Evolutionary conservation across 2,329 filamentous ascomycete genomes (phyloP).

Genomic region (Elsinoe ampelina): DNA sequence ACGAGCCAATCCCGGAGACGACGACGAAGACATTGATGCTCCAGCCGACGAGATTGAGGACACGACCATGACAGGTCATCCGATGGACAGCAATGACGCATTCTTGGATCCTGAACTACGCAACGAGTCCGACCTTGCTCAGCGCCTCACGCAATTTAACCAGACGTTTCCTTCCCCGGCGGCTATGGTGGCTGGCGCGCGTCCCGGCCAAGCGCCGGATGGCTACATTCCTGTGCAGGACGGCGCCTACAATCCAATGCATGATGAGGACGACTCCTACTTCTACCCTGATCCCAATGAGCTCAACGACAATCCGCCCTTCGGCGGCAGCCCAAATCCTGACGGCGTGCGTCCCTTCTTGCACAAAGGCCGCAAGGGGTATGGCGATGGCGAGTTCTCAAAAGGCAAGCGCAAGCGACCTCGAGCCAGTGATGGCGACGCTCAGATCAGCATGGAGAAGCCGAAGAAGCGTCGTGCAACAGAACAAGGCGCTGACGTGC

Average conservation of each 20-base stretch:
- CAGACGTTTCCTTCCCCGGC: slow-evolving; percentile 22
- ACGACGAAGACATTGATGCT: slow-evolving; percentile 29
- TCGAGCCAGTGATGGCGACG: slow-evolving; percentile 20
- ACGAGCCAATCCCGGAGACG: slow-evolving; percentile 36
- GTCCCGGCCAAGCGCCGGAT: slow-evolving; percentile 19
- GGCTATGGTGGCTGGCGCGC: slow-evolving; percentile 23
- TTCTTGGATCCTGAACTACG: slow-evolving; percentile 18
- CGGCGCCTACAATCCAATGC: slow-evolving; percentile 21
- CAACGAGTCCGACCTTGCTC: slow-evolving; percentile 22
- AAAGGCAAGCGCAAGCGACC: slow-evolving; percentile 19
- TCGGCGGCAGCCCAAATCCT: slow-evolving; percentile 6
- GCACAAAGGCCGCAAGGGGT: slow-evolving; percentile 17
- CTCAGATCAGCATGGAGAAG: slow-evolving; percentile 31
- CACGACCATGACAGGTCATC: slow-evolving; percentile 27
- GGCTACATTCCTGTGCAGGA: slow-evolving; percentile 26
- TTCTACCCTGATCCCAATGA: slow-evolving; percentile 22
- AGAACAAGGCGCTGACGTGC: slow-evolving; percentile 20
- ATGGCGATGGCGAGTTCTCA: slow-evolving; percentile 16
- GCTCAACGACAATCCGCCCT: slow-evolving; percentile 19
- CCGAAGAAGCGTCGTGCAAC: slow-evolving; percentile 27
- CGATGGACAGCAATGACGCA: slow-evolving; percentile 30
- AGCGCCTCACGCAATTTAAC: slow-evolving; percentile 24
- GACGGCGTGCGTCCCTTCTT: slow-evolving; percentile 18
- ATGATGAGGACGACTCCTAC: slow-evolving; percentile 19
- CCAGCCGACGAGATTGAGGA: slow-evolving; percentile 27